A percentile compares a stretch with the other conserved stretches of the same genome.
Evolutionary conservation across 768 basidiomycete genomes (phyloP).

Genomic region (Pisolithus microcarpus): DNA sequence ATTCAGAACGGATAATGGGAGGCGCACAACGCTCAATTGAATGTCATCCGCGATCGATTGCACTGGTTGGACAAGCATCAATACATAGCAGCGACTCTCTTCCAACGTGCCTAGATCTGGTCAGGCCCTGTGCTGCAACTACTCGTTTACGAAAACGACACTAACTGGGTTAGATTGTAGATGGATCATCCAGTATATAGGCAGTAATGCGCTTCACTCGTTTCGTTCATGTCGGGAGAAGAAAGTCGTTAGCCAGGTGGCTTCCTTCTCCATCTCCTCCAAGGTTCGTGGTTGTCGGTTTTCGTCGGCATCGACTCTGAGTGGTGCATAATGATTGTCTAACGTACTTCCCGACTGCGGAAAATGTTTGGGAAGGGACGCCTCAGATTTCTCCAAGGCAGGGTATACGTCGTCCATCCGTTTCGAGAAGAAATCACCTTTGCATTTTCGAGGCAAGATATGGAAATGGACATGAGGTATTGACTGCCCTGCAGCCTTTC

Average conservation of each 20-base stretch:
- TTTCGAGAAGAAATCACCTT: slow-evolving; percentile 57
- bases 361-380: slow-evolving; percentile 37
- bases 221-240: slow-evolving; percentile 28
- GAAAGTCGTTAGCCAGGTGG: slow-evolving; percentile 55
- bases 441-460: slow-evolving; percentile 71
- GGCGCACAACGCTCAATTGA: slow-evolving; percentile 48
- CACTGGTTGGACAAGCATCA: slow-evolving; percentile 4
- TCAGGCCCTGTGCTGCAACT: slow-evolving; percentile 5
- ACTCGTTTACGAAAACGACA: slow-evolving; percentile 21
- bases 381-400: slow-evolving; percentile 62
- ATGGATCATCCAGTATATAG: neutral
- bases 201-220: neutral
- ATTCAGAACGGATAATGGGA: slow-evolving; percentile 37
- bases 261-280: slow-evolving; percentile 79
- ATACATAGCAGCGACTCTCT: too few species aligned
- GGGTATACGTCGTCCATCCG: slow-evolving; percentile 75
- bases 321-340: slow-evolving; percentile 26
- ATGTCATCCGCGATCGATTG: slow-evolving; percentile 41
- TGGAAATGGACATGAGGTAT: slow-evolving; percentile 89
- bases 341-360: slow-evolving; percentile 1
- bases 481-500: slow-evolving; percentile 74
- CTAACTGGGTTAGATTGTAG: neutral
- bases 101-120: too few species aligned
- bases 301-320: slow-evolving; percentile 68
- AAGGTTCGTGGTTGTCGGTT: slow-evolving; percentile 51